phyloP scores from a whole-genome alignment of 2,329 filamentous ascomycete species.

The Aspergillus puulaauensis region DNA sequence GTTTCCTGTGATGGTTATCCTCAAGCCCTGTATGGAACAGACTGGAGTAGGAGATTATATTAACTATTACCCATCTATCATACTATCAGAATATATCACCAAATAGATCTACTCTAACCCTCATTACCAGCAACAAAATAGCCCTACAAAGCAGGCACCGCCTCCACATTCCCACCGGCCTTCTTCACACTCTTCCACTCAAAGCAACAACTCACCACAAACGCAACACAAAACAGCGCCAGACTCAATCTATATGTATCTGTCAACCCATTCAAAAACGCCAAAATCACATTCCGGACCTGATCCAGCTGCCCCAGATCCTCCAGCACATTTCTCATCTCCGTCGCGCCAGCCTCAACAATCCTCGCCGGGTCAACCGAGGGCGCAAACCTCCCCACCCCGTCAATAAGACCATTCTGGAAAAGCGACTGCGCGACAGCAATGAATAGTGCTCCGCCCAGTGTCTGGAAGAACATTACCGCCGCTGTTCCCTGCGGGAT shows the following conservation, averaged over 20 bases:
- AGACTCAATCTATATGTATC: conserved; percentile 6
- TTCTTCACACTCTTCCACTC: conserved; percentile 16
- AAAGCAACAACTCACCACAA: conserved; percentile 1
- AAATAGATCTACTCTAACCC: too few relatives aligned
- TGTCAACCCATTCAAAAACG: conserved; percentile 1
- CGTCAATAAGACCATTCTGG: conserved; percentile 48
- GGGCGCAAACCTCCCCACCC: not conserved
- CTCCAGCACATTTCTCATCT: not conserved
- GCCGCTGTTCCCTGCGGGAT: conserved; percentile 36
- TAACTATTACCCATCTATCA: too few relatives aligned
- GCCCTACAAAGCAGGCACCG: conserved; percentile 2
- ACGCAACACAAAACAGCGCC: conserved; percentile 5
- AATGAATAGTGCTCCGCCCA: conserved; percentile 50
- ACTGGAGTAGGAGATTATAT: too few relatives aligned
- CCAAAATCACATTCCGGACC: conserved; percentile 2
- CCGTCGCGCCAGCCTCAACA: conserved; percentile 6
- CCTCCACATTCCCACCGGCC: conserved; percentile 2
- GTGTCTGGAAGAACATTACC: conserved; percentile 39
- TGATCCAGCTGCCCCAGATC: not conserved
- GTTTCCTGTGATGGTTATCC: too few relatives aligned
- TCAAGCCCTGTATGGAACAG: too few relatives aligned
- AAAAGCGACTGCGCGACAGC: conserved; percentile 53
- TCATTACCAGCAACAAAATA: not conserved
- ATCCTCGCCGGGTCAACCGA: not conserved
- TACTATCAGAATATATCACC: too few relatives aligned